Evolutionary conservation across 768 basidiomycete species (phyloP).

Genomic region (Naematelia encephala): DNA sequence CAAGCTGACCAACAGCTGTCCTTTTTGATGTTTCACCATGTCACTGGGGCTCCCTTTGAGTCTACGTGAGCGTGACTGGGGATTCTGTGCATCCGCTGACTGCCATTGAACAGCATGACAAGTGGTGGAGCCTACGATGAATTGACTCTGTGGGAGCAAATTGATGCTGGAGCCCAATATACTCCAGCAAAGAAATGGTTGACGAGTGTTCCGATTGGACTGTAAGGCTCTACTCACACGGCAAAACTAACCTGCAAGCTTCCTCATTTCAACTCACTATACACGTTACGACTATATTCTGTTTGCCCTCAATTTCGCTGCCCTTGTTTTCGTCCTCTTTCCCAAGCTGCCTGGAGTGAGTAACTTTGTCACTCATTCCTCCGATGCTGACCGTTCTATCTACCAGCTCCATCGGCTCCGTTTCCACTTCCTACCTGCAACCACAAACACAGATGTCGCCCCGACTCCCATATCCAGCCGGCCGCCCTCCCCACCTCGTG

Average conservation of each 20-base stretch:
- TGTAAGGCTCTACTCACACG: conserved; percentile 59
- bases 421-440: conserved; percentile 34
- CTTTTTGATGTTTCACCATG: conserved; percentile 98
- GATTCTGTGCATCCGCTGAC: conserved; percentile 54
- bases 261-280: conserved; percentile 96
- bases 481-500: conserved; percentile 20
- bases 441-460: conserved; percentile 13
- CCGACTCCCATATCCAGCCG: conserved; percentile 26
- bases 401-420: conserved; percentile 40
- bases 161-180: conserved; percentile 96
- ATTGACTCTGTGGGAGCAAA: conserved; percentile 98
- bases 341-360: conserved; percentile 93
- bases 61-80: conserved; percentile 46
- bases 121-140: conserved; percentile 91
- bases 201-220: conserved; percentile 75
- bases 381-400: not conserved
- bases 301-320: conserved; percentile 84
- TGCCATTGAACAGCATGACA: conserved; percentile 34
- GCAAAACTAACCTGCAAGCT: conserved; percentile 57
- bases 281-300: conserved; percentile 93
- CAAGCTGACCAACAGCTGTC: conserved; percentile 62
- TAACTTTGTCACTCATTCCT: not conserved
- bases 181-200: conserved; percentile 99
- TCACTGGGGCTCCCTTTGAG: conserved; percentile 94
- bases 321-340: conserved; percentile 72